Evolutionary conservation across 441 rosid species (phyloP).

Genomic region (Francoa sonchifolia): DNA sequence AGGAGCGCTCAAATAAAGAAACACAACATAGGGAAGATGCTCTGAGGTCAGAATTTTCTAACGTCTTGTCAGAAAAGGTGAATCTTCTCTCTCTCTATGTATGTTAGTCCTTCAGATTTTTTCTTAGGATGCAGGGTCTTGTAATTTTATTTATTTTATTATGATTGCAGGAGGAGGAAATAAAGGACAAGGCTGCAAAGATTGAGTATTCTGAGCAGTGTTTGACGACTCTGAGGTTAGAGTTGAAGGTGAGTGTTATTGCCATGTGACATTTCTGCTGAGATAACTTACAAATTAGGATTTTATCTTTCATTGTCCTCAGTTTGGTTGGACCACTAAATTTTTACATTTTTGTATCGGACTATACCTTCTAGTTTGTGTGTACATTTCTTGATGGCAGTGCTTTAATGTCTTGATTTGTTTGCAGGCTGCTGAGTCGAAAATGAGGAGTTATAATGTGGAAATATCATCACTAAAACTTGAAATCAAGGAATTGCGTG

Average conservation of each 20-base stretch:
- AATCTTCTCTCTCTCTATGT: constrained; percentile 8
- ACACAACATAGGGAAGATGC: constrained; percentile 82
- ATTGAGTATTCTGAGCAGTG: constrained; percentile 75
- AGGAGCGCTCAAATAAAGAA: constrained; percentile 72
- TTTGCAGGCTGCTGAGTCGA: constrained; percentile 87
- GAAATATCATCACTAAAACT: constrained; percentile 52
- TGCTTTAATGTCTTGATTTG: constrained; percentile 10
- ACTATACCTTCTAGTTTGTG: background rate
- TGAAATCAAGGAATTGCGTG: constrained; percentile 46
- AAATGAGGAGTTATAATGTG: constrained; percentile 55
- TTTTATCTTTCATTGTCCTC: background rate
- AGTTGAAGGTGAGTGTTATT: constrained; percentile 56
- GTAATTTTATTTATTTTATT: constrained; percentile 1
- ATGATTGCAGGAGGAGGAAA: constrained; percentile 65
- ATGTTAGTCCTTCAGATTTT: background rate
- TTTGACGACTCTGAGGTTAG: constrained; percentile 61
- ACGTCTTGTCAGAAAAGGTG: constrained; percentile 61
- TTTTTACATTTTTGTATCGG: background rate
- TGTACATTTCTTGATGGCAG: constrained; percentile 3
- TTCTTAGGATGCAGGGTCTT: background rate
- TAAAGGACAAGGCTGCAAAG: constrained; percentile 55
- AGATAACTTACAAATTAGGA: background rate
- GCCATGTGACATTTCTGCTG: background rate
- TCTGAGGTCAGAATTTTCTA: constrained; percentile 61
- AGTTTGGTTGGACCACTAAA: background rate